Conservation (phyloP, 2,329 filamentous ascomycete genomes). For the Thielaviopsis punctulata region DNA sequence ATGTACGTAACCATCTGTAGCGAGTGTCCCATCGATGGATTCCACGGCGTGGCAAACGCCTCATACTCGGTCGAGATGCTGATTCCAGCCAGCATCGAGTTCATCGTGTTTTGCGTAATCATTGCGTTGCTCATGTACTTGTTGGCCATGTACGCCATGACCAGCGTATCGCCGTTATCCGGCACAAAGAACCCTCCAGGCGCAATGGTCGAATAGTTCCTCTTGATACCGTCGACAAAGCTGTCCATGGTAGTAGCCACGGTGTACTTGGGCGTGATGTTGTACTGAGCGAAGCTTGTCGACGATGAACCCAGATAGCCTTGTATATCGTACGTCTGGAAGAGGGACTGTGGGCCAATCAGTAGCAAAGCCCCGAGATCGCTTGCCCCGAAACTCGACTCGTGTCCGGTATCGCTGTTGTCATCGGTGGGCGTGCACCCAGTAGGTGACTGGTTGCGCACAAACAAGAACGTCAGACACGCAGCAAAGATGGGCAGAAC, state of each 20-base stretch:
- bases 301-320: slow-evolving; percentile 5
- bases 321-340: slow-evolving; percentile 1
- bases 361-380: slow-evolving; percentile 15
- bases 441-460: slow-evolving; percentile 32
- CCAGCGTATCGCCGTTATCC: slow-evolving; percentile 35
- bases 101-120: slow-evolving; percentile 46
- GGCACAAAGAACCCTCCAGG: slow-evolving; percentile 71
- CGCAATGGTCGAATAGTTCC: slow-evolving; percentile 48
- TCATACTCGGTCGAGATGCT: slow-evolving; percentile 57
- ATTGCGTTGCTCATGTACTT: slow-evolving; percentile 38
- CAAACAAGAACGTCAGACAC: slow-evolving; percentile 60
- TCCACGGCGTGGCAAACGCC: slow-evolving; percentile 58
- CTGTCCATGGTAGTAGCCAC: slow-evolving; percentile 43
- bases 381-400: slow-evolving; percentile 19
- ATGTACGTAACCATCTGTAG: slow-evolving; percentile 72
- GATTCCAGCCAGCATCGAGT: slow-evolving; percentile 48
- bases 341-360: slow-evolving; percentile 1
- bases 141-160: slow-evolving; percentile 55
- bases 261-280: slow-evolving; percentile 1
- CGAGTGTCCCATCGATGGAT: slow-evolving; percentile 50
- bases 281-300: slow-evolving; percentile 7
- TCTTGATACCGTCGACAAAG: slow-evolving; percentile 48
- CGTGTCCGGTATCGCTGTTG: slow-evolving; percentile 18
- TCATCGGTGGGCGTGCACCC: slow-evolving; percentile 22
- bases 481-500: slow-evolving; percentile 65